Percentiles rank a stretch among this genome's conserved stretches.
These are phyloP conservation scores for Kodamaea anthophila DNA, from an alignment of 1,139 yeast genomes.

Conservation along the genomic window DNA sequence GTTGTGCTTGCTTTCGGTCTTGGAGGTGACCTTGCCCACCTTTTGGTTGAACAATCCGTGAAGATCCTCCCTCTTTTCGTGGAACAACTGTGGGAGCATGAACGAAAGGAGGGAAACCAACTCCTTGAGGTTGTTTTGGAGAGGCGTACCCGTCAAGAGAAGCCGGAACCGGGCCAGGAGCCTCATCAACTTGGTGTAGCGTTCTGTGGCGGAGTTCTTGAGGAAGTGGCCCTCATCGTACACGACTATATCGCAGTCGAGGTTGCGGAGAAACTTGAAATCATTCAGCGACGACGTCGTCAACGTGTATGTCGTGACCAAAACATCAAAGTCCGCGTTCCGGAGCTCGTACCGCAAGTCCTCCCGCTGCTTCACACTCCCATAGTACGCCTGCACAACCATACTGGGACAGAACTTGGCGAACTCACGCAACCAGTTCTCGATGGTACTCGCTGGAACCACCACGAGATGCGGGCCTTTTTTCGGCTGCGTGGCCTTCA, in stretches of 20 bases:
- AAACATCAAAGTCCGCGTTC: constrained; percentile 69
- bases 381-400: constrained; percentile 88
- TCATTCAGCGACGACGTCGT: constrained; percentile 87
- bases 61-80: constrained; percentile 76
- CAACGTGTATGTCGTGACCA: constrained; percentile 88
- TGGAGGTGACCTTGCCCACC: constrained; percentile 46
- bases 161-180: constrained; percentile 75
- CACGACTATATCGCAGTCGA: constrained; percentile 78
- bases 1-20: constrained; percentile 39
- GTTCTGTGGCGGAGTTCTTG: constrained; percentile 81
- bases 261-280: constrained; percentile 66
- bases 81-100: constrained; percentile 79
- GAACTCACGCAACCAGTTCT: constrained; percentile 96
- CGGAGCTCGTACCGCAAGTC: constrained; percentile 70
- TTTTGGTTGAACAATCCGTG: constrained; percentile 79
- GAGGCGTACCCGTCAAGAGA: constrained; percentile 90
- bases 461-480: constrained; percentile 77
- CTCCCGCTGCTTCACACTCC: constrained; percentile 77
- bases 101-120: constrained; percentile 84
- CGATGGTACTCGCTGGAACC: constrained; percentile 94
- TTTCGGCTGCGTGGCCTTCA: constrained; percentile 52
- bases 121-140: constrained; percentile 88
- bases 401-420: constrained; percentile 79
- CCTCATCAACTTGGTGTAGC: constrained; percentile 82
- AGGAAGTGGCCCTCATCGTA: constrained; percentile 98